Base-by-base conservation (phyloP, 2,329 filamentous ascomycete genomes). In the Thermothelomyces thermophilus region DNA sequence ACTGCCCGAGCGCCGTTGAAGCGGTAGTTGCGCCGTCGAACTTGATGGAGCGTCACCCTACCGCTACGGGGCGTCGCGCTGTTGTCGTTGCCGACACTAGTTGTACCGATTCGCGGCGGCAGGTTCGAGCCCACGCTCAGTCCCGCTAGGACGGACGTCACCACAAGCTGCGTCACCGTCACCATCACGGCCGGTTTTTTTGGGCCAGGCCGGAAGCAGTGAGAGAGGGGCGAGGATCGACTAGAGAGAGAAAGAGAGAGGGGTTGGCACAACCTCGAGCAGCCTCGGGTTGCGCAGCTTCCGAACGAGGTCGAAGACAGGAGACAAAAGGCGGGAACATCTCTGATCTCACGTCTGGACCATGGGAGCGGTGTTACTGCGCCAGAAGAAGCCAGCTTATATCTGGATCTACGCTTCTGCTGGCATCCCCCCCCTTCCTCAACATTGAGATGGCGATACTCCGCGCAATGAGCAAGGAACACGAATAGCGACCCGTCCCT, bases 1-100 rank as follows among this genome's bases (percentile, higher is more conserved):
- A 69, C 61, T 2, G 65, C 63, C 14, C 63, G 55, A 30, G 64
- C 61, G 8, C 69, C 68, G 51, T 63, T 61, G 60, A 59, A 55
- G 48, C 58, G 63, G 48, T 65, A 58, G 46, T 58, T 37, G 14
- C 55, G 52, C 54, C 66, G 68, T 54, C 60, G 62, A 39, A 66
- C 60, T 52, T 70, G 68, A 34, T 65, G 59, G 19, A 70, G 58
- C 2, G 63, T 62, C 47, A 60, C 41, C 17, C 47, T 51, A 37
- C 59, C 57, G 20, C 19, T 24, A 20, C 33, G 34, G 17, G 35
- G 14, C 39, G 4, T 41, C 17, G 30, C 19, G n/a, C 22, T 17
- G 40, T 45, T 33, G 4, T 40, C 43, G 31, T 58, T 41, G n/a
- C 39, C 41, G 39, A 54, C 30, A 13, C 48, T 46, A 35, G 53